These are phyloP conservation scores for Phaeodactylum tricornutum DNA, from an alignment of 108 stramenopile genomes.

Conservation along the genomic window DNA sequence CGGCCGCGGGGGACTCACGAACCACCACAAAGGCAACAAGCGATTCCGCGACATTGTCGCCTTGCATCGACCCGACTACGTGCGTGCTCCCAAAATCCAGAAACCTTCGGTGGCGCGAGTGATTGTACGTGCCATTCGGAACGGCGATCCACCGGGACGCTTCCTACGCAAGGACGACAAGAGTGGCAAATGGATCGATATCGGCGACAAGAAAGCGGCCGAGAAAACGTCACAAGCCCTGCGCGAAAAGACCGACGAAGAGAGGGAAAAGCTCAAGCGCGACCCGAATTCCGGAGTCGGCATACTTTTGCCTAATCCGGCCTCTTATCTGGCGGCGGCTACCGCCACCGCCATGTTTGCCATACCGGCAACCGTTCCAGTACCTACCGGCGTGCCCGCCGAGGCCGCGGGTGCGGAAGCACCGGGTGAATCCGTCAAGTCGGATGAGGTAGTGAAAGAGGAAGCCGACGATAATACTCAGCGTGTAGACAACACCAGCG, in stretches of 20 bases:
- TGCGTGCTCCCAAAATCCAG: conserved; percentile 59
- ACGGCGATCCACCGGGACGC: conserved; percentile 77
- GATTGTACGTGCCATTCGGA: conserved; percentile 73
- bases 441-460: too few species aligned
- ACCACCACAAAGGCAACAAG: conserved; percentile 75
- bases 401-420: too few species aligned
- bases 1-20: conserved; percentile 69
- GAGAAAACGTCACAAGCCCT: conserved; percentile 41
- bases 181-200: conserved; percentile 63
- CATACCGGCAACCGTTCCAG: not conserved
- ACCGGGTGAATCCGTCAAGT: too few species aligned
- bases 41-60: conserved; percentile 78
- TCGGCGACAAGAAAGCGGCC: conserved; percentile 66
- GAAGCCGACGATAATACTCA: too few species aligned
- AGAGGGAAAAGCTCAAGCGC: conserved; percentile 2
- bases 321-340: not conserved
- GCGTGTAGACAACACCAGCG: too few species aligned
- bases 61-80: conserved; percentile 52
- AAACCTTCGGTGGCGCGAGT: conserved; percentile 65
- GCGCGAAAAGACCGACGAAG: conserved; percentile 45
- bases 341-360: not conserved
- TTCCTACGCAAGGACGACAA: conserved; percentile 65
- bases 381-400: not conserved
- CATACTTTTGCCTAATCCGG: not conserved
- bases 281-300: not conserved